Conservation (phyloP, 208 protist genomes). For the Acanthamoeba healyi region DNA sequence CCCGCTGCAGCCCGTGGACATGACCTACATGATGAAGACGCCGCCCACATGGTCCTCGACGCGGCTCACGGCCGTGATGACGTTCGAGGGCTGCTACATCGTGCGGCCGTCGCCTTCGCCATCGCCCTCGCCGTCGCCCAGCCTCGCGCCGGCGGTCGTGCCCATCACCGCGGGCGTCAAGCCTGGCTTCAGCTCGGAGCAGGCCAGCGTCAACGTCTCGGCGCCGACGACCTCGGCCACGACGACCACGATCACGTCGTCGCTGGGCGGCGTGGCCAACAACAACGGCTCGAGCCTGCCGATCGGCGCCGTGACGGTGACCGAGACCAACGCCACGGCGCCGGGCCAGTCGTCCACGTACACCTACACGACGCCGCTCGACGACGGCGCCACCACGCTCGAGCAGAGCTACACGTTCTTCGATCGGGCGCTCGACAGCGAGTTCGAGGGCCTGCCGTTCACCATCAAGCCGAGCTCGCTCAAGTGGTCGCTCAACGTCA, state of each 20-base stretch:
- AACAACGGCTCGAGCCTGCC: not conserved
- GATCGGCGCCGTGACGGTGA: not conserved
- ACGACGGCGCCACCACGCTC: not conserved
- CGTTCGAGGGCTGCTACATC: conserved; percentile 30
- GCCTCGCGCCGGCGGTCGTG: not conserved
- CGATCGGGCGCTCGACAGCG: not conserved
- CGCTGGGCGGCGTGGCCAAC: not conserved
- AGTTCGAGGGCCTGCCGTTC: not conserved
- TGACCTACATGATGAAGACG: not conserved
- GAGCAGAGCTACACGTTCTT: conserved; percentile 9
- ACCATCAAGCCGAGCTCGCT: not conserved
- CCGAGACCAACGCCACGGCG: not conserved
- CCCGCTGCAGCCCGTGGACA: not conserved
- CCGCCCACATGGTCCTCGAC: not conserved
- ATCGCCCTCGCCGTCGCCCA: conserved; percentile 1
- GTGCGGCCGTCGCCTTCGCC: conserved; percentile 24
- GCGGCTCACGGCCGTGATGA: not conserved
- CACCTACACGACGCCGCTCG: not conserved
- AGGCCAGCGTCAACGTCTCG: not conserved
- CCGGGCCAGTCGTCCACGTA: not conserved
- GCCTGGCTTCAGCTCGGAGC: not conserved
- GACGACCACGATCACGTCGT: not conserved
- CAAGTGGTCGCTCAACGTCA: conserved; percentile 23
- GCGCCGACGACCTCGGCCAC: not conserved
- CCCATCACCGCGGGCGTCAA: not conserved